Evolutionary conservation across 805 yeast species (phyloP).

Genomic region (Tetrapisispora taiwanensis): DNA sequence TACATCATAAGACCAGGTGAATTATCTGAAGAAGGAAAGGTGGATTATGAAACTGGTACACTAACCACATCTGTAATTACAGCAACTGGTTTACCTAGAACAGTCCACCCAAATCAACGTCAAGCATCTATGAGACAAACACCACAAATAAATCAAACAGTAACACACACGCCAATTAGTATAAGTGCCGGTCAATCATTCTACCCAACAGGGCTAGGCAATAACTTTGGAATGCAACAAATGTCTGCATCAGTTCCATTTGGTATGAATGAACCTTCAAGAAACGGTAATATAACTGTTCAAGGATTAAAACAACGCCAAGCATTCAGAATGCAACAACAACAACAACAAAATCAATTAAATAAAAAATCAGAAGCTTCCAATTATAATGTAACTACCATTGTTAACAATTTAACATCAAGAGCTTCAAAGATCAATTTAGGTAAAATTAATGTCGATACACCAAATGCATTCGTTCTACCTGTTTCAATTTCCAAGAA

Average conservation of each 20-base stretch:
- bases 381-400: constrained; percentile 18
- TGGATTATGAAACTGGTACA: constrained; percentile 27
- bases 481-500: constrained; percentile 28
- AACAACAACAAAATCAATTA: constrained; percentile 16
- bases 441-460: constrained; percentile 20
- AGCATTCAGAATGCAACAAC: constrained; percentile 13
- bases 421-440: constrained; percentile 18
- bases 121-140: constrained; percentile 14
- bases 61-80: constrained; percentile 4
- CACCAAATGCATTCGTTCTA: constrained; percentile 22
- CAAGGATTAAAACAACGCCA: constrained; percentile 21
- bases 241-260: not conserved
- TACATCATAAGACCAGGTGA: constrained; percentile 37
- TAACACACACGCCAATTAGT: not conserved
- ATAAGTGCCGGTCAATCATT: constrained; percentile 3
- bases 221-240: too few relatives aligned
- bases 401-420: constrained; percentile 20
- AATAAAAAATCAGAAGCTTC: constrained; percentile 14
- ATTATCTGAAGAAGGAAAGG: constrained; percentile 28
- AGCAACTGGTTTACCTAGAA: constrained; percentile 18
- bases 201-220: constrained; percentile 1
- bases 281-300: constrained; percentile 8
- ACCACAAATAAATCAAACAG: not conserved
- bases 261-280: not conserved
- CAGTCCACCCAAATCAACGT: constrained; percentile 14